Base-by-base conservation (phyloP, 169 alveolate genomes). In the Cryptosporidium xiaoi region DNA sequence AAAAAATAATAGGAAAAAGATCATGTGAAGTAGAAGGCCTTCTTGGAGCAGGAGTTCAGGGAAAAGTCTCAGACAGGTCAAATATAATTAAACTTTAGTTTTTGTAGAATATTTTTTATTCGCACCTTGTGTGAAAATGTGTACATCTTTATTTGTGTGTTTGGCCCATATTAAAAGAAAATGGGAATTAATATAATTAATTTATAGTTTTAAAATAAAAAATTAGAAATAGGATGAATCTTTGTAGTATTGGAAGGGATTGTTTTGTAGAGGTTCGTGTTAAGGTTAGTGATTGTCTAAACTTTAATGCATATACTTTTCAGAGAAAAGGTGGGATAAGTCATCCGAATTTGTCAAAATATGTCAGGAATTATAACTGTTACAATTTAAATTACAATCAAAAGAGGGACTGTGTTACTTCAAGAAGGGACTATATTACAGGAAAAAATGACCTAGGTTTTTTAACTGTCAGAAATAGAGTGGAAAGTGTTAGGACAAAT, bases 21-120 rank as follows among this genome's bases (percentile, higher is more conserved):
- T 36, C 87, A 20, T 77, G 58, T 24, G 87, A 77, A 77, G 44
- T 77, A 16, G 53, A 29, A 20, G 71, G 10, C 10, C 29, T 77
- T 7, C 55, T 77, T 24, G 87, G 87, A 18, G 8, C 46, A 15
- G 65, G 69, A 24, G 29, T 53, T 58, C 87, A 60, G 51, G 87
- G 87, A 40, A 77, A 56, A 20, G 87, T 77, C 34, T 56, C 87
- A 24, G 87, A 77, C 56, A 77, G 87, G 51, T 34, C 87, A 0
- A 77, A 77, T 44, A 77, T 77, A 36, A 62, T 77, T 27, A 77
- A 60, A 44, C n/a, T 62, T 66, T 69, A 27, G 56, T 53, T 46
- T 27, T 7, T 44, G 20, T 12, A 51, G 16, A 69, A 24, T 16
- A 34, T 15, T 55, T 24, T 69, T 18, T 12, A 10, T n/a, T 15